phyloP scores from a whole-genome alignment of 805 yeast species.

The Candida tallmaniae region DNA sequence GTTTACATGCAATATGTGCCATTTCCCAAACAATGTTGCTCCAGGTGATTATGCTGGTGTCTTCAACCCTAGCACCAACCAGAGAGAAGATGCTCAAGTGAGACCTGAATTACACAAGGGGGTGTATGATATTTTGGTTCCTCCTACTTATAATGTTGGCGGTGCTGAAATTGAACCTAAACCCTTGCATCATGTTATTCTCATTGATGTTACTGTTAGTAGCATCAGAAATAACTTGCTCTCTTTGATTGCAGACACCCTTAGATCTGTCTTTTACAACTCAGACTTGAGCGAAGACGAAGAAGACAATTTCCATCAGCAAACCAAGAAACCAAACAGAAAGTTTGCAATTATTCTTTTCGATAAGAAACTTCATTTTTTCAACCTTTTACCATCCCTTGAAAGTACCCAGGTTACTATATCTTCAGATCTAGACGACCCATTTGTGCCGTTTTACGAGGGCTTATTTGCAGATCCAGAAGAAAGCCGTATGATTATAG shows the following conservation, averaged over 20 bases:
- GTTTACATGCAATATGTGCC: conserved; percentile 85
- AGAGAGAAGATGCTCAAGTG: conserved; percentile 55
- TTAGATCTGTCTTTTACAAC: conserved; percentile 44
- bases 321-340: conserved; percentile 15
- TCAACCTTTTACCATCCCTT: conserved; percentile 54
- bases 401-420: conserved; percentile 56
- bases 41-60: conserved; percentile 65
- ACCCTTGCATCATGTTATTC: conserved; percentile 65
- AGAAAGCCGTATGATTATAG: conserved; percentile 60
- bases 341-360: conserved; percentile 71
- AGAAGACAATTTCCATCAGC: conserved; percentile 9
- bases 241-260: conserved; percentile 62
- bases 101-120: conserved; percentile 81
- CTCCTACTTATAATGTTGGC: conserved; percentile 59
- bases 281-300: conserved; percentile 6
- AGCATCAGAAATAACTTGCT: conserved; percentile 59
- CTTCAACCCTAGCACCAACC: conserved; percentile 43
- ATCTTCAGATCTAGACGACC: conserved; percentile 67
- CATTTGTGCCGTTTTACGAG: conserved; percentile 72
- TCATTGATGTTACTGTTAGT: conserved; percentile 63
- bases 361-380: conserved; percentile 70
- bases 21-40: conserved; percentile 59
- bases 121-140: conserved; percentile 80
- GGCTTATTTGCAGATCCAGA: conserved; percentile 81
- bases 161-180: conserved; percentile 29